These are phyloP conservation scores for Diaporthe humulicola DNA, from an alignment of 2,329 filamentous ascomycete genomes.

Conservation along the genomic window DNA sequence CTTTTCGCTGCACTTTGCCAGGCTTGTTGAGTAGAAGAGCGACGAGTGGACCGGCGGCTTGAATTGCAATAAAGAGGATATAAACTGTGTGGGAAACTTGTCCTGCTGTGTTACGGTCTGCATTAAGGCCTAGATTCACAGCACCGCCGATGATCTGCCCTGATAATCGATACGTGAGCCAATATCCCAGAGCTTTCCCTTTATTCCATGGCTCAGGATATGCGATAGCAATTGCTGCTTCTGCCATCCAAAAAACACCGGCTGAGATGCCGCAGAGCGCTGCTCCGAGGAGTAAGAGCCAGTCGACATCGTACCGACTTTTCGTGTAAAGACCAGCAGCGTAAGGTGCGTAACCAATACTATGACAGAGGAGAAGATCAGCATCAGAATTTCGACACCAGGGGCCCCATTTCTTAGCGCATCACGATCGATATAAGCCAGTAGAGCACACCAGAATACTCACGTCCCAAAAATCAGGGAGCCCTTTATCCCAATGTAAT, in stretches of 20 bases:
- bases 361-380: constrained; percentile 40
- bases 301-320: constrained; percentile 77
- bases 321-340: constrained; percentile 80
- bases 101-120: constrained; percentile 67
- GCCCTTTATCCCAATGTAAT: constrained; percentile 78
- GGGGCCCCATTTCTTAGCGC: too few species aligned
- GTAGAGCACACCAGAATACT: constrained; percentile 41
- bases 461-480: constrained; percentile 78
- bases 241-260: constrained; percentile 82
- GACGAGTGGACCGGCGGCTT: constrained; percentile 74
- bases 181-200: constrained; percentile 75
- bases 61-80: constrained; percentile 78
- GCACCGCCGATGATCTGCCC: constrained; percentile 74
- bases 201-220: constrained; percentile 80
- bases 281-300: constrained; percentile 77
- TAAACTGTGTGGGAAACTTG: constrained; percentile 79
- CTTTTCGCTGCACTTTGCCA: constrained; percentile 72
- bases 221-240: constrained; percentile 78
- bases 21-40: constrained; percentile 74
- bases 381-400: neutral
- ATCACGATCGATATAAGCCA: neutral
- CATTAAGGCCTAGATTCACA: constrained; percentile 78
- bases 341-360: constrained; percentile 77
- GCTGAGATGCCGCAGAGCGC: constrained; percentile 78
- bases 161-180: constrained; percentile 68